A percentile compares a stretch with the other conserved stretches of the same genome.
Evolutionary conservation across 768 basidiomycete genomes (phyloP).

Genomic region (Mycena vulgaris): DNA sequence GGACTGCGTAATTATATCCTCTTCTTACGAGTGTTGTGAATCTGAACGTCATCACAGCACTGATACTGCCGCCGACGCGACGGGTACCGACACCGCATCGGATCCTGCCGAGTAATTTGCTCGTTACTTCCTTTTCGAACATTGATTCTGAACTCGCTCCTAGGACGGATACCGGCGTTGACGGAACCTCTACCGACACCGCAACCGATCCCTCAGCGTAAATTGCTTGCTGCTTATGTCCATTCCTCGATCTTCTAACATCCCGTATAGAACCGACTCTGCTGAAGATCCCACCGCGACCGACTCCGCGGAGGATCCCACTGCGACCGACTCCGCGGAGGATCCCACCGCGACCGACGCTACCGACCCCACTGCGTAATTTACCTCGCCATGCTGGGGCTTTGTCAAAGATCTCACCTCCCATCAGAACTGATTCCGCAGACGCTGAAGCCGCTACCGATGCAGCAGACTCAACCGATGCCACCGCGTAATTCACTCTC

Average conservation of each 20-base stretch:
- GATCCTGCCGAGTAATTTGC: background rate
- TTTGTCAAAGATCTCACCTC: background rate
- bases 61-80: slow-evolving; percentile 12
- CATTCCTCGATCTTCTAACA: background rate
- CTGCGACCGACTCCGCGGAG: background rate
- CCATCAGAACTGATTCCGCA: background rate
- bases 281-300: too few relatives aligned
- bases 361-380: background rate
- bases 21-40: background rate
- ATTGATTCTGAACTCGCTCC: too few relatives aligned
- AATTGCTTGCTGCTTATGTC: background rate
- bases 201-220: slow-evolving; percentile 19
- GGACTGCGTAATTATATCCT: background rate
- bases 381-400: background rate
- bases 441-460: background rate
- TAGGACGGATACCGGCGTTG: background rate
- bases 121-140: background rate
- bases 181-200: background rate
- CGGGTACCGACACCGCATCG: background rate
- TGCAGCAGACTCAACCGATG: background rate
- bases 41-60: background rate
- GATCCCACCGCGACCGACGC: background rate
- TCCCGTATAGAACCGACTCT: background rate
- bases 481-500: background rate
- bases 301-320: too few relatives aligned